Evolutionary conservation across 208 protist species (phyloP).

Genomic region (Acanthamoeba lenticulata): DNA sequence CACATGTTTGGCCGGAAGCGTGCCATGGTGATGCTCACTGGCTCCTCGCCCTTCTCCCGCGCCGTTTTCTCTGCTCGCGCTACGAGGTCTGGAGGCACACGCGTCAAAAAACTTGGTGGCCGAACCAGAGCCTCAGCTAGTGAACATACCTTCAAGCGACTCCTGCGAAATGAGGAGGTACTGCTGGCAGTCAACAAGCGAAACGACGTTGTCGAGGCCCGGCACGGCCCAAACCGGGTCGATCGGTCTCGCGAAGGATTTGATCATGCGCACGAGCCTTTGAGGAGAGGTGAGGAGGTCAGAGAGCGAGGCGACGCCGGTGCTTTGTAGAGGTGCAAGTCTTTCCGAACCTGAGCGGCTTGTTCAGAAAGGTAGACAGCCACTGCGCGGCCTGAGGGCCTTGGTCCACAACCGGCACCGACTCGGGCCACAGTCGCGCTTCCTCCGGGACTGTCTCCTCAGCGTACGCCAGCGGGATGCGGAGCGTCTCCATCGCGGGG

Average conservation of each 20-base stretch:
- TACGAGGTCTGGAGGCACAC: slow-evolving; percentile 5
- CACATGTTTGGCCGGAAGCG: slow-evolving; percentile 11
- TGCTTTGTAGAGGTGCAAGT: too few species aligned
- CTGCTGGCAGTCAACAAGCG: background rate
- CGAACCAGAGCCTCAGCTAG: background rate
- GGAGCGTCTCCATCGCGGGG: slow-evolving; percentile 6
- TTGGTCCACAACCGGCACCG: slow-evolving; percentile 1
- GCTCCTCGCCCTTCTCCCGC: background rate
- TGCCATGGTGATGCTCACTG: background rate
- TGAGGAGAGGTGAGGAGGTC: too few species aligned
- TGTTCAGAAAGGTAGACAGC: slow-evolving; percentile 5
- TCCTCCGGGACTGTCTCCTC: background rate
- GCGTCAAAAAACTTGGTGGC: background rate
- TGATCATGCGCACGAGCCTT: background rate
- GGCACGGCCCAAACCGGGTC: background rate
- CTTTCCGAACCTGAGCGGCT: slow-evolving; percentile 16
- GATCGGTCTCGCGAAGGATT: background rate
- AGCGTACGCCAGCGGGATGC: slow-evolving; percentile 12
- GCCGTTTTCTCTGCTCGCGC: background rate
- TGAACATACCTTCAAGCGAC: background rate
- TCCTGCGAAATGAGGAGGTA: slow-evolving; percentile 35
- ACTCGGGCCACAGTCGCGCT: background rate
- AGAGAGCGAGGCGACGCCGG: background rate
- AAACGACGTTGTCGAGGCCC: background rate
- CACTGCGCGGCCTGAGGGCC: background rate